A percentile compares a stretch with the other conserved stretches of the same genome.
phyloP scores from a whole-genome alignment of 305 asterid species.

The Ajuga reptans region DNA sequence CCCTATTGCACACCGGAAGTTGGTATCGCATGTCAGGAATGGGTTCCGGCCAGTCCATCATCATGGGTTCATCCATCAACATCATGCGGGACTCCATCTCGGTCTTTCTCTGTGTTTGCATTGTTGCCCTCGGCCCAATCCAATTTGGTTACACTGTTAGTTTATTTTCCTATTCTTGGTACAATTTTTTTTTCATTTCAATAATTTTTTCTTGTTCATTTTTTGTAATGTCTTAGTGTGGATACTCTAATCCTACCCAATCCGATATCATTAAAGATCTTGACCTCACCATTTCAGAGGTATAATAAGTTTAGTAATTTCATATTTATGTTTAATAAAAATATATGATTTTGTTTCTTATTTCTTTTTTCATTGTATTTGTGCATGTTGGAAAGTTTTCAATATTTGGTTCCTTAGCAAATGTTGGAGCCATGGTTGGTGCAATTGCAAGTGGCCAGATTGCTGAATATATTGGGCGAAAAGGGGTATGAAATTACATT shows the following conservation, averaged over 20 bases:
- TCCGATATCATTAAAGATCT: constrained; percentile 57
- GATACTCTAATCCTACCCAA: constrained; percentile 78
- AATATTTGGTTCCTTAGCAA: constrained; percentile 75
- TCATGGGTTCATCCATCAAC: constrained; percentile 47
- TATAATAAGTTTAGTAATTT: background rate
- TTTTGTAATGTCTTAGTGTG: constrained; percentile 44
- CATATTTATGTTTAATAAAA: background rate
- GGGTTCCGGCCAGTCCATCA: constrained; percentile 61
- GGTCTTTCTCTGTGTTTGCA: constrained; percentile 55
- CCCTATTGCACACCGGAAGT: constrained; percentile 78
- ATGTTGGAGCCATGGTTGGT: constrained; percentile 89
- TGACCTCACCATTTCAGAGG: constrained; percentile 70
- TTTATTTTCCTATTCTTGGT: background rate
- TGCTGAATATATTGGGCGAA: constrained; percentile 72
- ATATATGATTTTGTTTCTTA: background rate
- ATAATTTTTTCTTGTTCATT: background rate
- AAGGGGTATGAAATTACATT: constrained; percentile 53
- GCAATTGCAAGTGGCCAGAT: constrained; percentile 88
- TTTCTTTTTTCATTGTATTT: background rate
- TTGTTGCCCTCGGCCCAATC: constrained; percentile 81
- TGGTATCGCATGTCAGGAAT: constrained; percentile 73
- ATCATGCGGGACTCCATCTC: constrained; percentile 62
- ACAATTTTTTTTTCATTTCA: background rate
- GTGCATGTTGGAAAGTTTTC: constrained; percentile 62
- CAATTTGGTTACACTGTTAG: constrained; percentile 68